phyloP scores from a whole-genome alignment of 306 rosid genomes.

The Cucurbita moschata region DNA sequence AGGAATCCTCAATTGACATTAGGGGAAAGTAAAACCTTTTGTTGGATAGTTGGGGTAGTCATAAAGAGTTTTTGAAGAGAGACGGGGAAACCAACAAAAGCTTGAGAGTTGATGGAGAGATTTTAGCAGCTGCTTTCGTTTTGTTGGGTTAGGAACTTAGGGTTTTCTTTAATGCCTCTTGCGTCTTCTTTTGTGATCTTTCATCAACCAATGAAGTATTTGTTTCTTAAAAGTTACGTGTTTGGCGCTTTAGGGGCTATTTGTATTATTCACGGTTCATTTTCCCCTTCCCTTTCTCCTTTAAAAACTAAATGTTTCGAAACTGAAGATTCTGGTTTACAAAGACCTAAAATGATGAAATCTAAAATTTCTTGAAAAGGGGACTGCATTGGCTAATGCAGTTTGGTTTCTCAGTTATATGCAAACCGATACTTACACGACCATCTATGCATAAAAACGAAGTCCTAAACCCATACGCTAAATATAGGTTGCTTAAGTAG shows the following conservation, averaged over 20 bases:
- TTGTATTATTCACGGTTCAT: background rate
- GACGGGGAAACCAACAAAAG: background rate
- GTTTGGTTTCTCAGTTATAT: background rate
- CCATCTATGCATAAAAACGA: too few relatives aligned
- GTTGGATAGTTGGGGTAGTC: background rate
- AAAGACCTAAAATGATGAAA: too few relatives aligned
- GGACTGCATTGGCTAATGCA: too few relatives aligned
- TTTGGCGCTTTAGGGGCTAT: background rate
- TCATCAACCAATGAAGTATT: background rate
- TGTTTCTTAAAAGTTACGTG: background rate
- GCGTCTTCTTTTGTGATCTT: background rate
- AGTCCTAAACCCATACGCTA: background rate
- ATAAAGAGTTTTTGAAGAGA: background rate
- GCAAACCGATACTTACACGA: background rate
- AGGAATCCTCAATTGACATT: background rate
- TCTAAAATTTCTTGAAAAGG: too few relatives aligned
- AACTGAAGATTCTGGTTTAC: too few relatives aligned
- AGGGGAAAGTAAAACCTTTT: background rate
- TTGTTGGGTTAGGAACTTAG: too few relatives aligned
- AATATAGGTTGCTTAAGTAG: background rate
- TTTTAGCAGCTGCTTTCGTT: too few relatives aligned
- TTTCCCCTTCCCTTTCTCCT: background rate
- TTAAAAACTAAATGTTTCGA: background rate
- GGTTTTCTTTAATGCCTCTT: background rate
- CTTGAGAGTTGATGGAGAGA: background rate